A percentile compares a stretch with the other conserved stretches of the same genome.
phyloP scores from a whole-genome alignment of 2,329 filamentous ascomycete species.

The Cladophialophora yegresii region DNA sequence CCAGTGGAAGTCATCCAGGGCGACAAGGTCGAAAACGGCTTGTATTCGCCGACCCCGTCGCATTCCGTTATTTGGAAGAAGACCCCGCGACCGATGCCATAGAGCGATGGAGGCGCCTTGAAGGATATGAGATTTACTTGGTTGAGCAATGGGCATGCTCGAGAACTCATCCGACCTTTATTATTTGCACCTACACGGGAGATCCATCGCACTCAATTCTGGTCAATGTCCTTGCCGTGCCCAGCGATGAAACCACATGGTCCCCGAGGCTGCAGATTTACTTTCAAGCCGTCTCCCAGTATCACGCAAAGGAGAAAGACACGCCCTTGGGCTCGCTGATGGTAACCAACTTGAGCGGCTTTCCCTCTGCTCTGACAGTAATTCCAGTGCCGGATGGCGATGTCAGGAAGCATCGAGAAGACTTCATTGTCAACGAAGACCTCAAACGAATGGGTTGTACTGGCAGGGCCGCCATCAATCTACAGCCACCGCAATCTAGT shows the following conservation, averaged over 20 bases:
- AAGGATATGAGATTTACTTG: conserved; percentile 88
- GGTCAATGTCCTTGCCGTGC: conserved; percentile 78
- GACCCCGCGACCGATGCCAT: conserved; percentile 75
- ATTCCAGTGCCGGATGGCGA: conserved; percentile 87
- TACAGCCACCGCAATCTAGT: conserved; percentile 74
- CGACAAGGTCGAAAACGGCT: conserved; percentile 49
- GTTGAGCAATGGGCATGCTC: conserved; percentile 99
- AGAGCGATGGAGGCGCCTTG: conserved; percentile 67
- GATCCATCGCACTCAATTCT: conserved; percentile 76
- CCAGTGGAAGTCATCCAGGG: conserved; percentile 31
- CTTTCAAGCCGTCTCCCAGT: conserved; percentile 81
- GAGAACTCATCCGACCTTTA: conserved; percentile 81
- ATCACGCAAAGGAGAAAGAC: conserved; percentile 79
- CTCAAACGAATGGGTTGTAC: conserved; percentile 90
- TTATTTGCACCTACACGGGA: conserved; percentile 91
- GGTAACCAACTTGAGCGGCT: conserved; percentile 90
- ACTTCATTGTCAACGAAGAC: conserved; percentile 93
- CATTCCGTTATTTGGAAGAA: conserved; percentile 77
- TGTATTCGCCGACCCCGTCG: conserved; percentile 67
- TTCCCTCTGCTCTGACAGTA: conserved; percentile 89
- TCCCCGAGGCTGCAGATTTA: conserved; percentile 77
- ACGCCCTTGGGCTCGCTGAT: conserved; percentile 82
- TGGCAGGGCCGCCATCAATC: conserved; percentile 79
- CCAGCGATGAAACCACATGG: conserved; percentile 77
- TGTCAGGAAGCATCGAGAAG: conserved; percentile 72